Conservation (phyloP, 306 rosid species). For the Pueraria montana region DNA sequence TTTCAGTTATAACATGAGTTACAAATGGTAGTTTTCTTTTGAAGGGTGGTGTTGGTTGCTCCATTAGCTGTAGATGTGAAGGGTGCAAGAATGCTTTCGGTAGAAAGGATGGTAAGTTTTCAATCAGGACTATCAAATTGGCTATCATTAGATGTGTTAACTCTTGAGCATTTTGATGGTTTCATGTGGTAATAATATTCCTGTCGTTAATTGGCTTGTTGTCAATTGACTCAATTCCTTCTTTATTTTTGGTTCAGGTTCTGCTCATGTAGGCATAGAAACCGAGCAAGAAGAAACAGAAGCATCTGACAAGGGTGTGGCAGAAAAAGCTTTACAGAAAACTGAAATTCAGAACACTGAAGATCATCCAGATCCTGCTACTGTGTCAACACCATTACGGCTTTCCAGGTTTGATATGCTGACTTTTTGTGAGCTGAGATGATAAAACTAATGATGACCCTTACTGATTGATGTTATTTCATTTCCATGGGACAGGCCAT, state of each 20-base stretch:
- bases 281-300: constrained; percentile 72
- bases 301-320: constrained; percentile 55
- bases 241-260: constrained; percentile 61
- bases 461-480: constrained; percentile 20
- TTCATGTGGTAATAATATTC: background rate
- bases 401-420: constrained; percentile 65
- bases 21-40: constrained; percentile 48
- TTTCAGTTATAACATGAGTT: constrained; percentile 44
- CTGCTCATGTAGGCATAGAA: constrained; percentile 58
- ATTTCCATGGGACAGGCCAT: constrained; percentile 53
- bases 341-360: constrained; percentile 64
- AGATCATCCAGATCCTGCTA: constrained; percentile 63
- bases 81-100: constrained; percentile 91
- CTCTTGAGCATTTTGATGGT: background rate
- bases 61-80: constrained; percentile 87
- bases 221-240: background rate
- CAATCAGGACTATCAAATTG: background rate
- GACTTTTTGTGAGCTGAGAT: constrained; percentile 32
- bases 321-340: constrained; percentile 60
- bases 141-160: constrained; percentile 15
- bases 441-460: background rate
- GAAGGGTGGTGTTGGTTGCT: constrained; percentile 97
- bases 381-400: constrained; percentile 70
- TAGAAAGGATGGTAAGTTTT: constrained; percentile 84
- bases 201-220: background rate